Evolutionary conservation across 305 asterid genomes (phyloP), one percentile per base, ranked within the genome.

Genomic region (Solanum aculeatissimum): DNA sequence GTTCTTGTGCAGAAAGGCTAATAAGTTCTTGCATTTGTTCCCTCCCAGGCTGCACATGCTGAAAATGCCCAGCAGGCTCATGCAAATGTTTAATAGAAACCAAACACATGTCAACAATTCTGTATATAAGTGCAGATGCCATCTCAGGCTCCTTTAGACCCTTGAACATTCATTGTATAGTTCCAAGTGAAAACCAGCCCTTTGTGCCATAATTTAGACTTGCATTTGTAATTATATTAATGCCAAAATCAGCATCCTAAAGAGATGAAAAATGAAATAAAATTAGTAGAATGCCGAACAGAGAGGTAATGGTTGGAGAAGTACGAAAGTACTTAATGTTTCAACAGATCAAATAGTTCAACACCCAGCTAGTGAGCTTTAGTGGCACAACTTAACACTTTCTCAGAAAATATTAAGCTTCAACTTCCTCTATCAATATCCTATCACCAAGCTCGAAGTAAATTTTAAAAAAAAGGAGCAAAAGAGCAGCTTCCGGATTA

Each of bases 201-300:
- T 88, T 89, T 80, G 94, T 92, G 83, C 94, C 62, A 83, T 88
- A 90, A 57, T 38, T 82, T 43, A 94, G 94, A 89, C 90, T 91
- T 91, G 91, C 88, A 86, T 53, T 53, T 53, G 21, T 53, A 16
- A 53, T 94, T 92, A 92, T 92, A 71, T 94, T 94, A 49, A 92
- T 88, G 25, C 98, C 98, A 83, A 80, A 96, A 47, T 85, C 87
- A 63, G 86, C 91, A 86, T 89, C 86, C 98, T 96, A 91, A 80
- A 66, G 40, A 82, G 23, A 18, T 54, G n/a, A 60, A 13, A 49
- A 7, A 51, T 53, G 27, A 57, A 57, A 57, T 57, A n/a, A 38
- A 13, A 51, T 35, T 1, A 9, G 18, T 23, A 3, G 15, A 29
- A 40, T 38, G 51, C 6, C 27, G 65, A 14, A 14, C 32, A 19